Base-by-base conservation (phyloP, 2,329 filamentous ascomycete species). In the Cercospora zeina region DNA sequence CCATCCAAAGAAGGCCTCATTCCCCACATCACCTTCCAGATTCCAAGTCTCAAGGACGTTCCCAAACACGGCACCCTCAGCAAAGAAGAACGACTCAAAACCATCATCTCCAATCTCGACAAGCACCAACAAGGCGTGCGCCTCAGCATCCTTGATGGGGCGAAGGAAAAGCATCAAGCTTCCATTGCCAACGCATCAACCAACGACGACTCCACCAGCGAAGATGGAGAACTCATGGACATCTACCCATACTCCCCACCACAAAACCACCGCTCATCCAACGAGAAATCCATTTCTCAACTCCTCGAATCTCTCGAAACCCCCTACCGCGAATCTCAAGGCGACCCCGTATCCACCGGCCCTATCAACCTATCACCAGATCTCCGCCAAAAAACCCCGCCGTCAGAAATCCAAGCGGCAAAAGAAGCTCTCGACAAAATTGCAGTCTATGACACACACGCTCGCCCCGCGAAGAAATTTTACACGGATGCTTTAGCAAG, bases 31-130 rank as follows among this genome's bases (percentile, higher is more conserved):
- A 66, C 61, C 58, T 63, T 64, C 1, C 65, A 66, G 2, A 34
- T 69, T 7, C 67, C 67, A 0, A 62, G 54, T 31, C 47, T 66
- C 14, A 59, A 65, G 16, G 34, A 61, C 19, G 36, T 65, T 31
- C 68, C 61, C 21, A 63, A 49, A 33, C 57, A 54, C 11, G 47
- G 39, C 11, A 62, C 47, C 24, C 27, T 57, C 7, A 60, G 61
- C 59, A 61, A 60, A 57, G 65, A 68, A 54, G 61, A 68, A 19
- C 58, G 61, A 6, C 60, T 70, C 30, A 61, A 65, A 19, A 60
- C 59, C 55, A 70, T 70, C 54, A 66, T 70, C 31, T 31, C 63
- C 14, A 71, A 71, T 36, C 58, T 71, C 21, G 68, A 70, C 6
- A 59, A 62, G 10, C 61, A 68, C 16, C 65, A 71, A 5, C 61